Percentiles rank a stretch among this genome's conserved stretches.
Evolutionary conservation across 106 monocot genomes (phyloP).

Genomic region (Cymbidium sinense): DNA sequence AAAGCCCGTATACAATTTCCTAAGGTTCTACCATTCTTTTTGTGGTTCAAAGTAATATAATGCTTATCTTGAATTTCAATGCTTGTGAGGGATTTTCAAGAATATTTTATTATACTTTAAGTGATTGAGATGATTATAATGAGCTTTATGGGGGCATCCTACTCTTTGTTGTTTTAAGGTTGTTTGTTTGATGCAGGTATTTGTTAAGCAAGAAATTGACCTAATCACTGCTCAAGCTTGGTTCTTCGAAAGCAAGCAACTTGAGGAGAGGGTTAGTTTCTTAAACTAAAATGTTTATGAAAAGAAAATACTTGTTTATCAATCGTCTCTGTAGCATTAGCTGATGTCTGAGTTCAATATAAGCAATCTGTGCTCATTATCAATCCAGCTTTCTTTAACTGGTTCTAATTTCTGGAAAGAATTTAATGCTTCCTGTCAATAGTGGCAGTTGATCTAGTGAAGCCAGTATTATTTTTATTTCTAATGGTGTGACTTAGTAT

Average conservation of each 20-base stretch:
- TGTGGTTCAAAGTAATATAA: too few relatives aligned
- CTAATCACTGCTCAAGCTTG: conserved; percentile 76
- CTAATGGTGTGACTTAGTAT: neutral
- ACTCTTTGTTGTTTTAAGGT: neutral
- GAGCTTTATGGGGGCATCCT: neutral
- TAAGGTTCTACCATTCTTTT: neutral
- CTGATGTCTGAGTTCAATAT: neutral
- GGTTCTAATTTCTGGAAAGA: neutral
- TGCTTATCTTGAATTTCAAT: neutral
- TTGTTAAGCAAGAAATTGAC: conserved; percentile 69
- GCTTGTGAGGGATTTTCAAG: neutral
- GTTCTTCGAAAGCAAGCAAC: conserved; percentile 62
- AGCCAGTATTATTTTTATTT: neutral
- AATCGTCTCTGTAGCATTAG: neutral
- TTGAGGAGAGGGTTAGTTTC: conserved; percentile 62
- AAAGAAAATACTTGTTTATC: too few relatives aligned
- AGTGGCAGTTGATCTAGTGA: too few relatives aligned
- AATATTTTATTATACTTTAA: neutral
- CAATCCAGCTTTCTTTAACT: neutral
- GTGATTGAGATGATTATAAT: conserved; percentile 1
- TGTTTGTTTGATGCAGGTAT: conserved; percentile 30
- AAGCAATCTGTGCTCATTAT: neutral
- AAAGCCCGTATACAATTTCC: neutral
- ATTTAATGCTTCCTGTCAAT: neutral
- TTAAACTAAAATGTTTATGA: neutral